phyloP scores from a whole-genome alignment of 2,329 filamentous ascomycete species.

The Tolypocladium pustulatum region DNA sequence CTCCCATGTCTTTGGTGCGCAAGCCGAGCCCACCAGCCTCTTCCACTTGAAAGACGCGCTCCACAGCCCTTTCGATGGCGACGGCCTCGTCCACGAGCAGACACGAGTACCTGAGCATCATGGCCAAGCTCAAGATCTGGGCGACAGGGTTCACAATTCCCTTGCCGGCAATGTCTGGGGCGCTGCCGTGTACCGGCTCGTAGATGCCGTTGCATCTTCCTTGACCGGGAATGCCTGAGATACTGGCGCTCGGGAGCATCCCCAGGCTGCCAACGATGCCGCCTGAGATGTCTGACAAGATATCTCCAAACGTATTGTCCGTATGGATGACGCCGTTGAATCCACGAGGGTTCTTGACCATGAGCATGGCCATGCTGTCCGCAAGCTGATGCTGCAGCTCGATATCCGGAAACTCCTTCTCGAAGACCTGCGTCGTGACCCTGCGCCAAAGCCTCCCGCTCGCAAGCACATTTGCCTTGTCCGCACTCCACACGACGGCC shows the following conservation, averaged over 20 bases:
- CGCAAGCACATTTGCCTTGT: slow-evolving; percentile 44
- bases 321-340: slow-evolving; percentile 38
- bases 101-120: slow-evolving; percentile 68
- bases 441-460: slow-evolving; percentile 37
- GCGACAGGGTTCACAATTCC: slow-evolving; percentile 13
- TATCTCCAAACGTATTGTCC: slow-evolving; percentile 37
- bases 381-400: slow-evolving; percentile 33
- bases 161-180: background rate
- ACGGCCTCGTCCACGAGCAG: slow-evolving; percentile 48
- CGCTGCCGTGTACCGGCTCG: slow-evolving; percentile 1
- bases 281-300: slow-evolving; percentile 33
- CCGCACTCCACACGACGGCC: slow-evolving; percentile 33
- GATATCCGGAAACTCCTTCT: slow-evolving; percentile 30
- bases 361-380: slow-evolving; percentile 36
- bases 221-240: slow-evolving; percentile 28
- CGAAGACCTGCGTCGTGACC: slow-evolving; percentile 28
- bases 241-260: slow-evolving; percentile 32
- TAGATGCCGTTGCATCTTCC: slow-evolving; percentile 58
- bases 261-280: slow-evolving; percentile 36
- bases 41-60: slow-evolving; percentile 48
- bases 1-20: slow-evolving; percentile 56
- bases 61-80: slow-evolving; percentile 55
- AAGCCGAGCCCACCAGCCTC: slow-evolving; percentile 32
- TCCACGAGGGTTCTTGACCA: slow-evolving; percentile 33
- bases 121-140: slow-evolving; percentile 58